Evolutionary conservation across 2,329 filamentous ascomycete genomes (phyloP), one percentile per base, ranked within the genome.

Genomic region (Colletotrichum sp.): DNA sequence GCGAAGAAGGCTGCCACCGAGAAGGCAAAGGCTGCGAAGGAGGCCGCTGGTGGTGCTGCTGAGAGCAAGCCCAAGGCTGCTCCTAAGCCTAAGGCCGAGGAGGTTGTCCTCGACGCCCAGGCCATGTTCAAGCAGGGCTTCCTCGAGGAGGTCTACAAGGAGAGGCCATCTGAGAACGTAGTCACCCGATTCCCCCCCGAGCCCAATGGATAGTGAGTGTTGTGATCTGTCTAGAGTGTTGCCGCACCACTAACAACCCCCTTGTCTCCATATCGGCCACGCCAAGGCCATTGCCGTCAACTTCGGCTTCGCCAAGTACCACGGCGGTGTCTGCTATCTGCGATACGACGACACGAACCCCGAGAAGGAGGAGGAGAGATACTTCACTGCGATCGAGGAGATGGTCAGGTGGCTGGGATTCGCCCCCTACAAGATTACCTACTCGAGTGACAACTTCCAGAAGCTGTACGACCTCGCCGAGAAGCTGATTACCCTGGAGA

Each of bases 301-400:
- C 85, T 98, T 98, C 84, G 96, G 96, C 8, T 98, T 98, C 82
- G 96, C 97, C 16, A 91, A 90, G 80, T 92, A 93, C 80, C 94
- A 98, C 81, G 93, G 93, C 43, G 96, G 96, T 27, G 33, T 73
- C 12, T 69, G 70, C 66, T 74, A 93, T 80, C 84, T 95, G 75
- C 90, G 96, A 79, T 98, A 94, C 82, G 97, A 98, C 82, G 97
- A 98, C 79, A 98, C 97, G 16, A 98, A 98, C 82, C 97, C 97
- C 2, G 95, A 96, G 76, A 94, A 94, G 62, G 97, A 98, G 83
- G 94, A 98, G 82, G 94, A 98, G 83, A 89, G 93, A 72, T 98
- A 96, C 84, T 97, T 97, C 81, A 90, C 89, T 13, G 93, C 95
- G n/a, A 98, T 98, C 77, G 88, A 95, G 79, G 95, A 98, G 76